Evolutionary conservation across 73 alveolate species (phyloP).

Genomic region (Blepharisma stoltei): DNA sequence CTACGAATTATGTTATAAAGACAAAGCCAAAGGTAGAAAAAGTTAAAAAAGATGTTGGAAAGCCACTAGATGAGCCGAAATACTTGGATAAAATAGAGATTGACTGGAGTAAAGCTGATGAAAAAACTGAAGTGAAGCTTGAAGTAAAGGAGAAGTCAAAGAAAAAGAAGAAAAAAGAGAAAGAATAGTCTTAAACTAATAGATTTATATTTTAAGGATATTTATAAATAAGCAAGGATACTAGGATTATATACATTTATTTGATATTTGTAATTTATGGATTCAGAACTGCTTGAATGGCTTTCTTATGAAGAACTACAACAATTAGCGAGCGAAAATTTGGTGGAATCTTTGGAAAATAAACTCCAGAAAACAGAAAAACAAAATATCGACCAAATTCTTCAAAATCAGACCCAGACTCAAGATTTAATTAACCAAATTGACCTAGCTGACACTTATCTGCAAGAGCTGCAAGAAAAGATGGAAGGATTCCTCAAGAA

Average conservation of each 20-base stretch:
- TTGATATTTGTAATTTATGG: neutral
- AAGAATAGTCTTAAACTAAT: too few relatives aligned
- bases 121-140: too few relatives aligned
- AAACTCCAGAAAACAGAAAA: constrained; percentile 17
- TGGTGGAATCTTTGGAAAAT: neutral
- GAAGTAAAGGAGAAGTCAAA: too few relatives aligned
- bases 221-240: too few relatives aligned
- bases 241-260: too few relatives aligned
- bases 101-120: too few relatives aligned
- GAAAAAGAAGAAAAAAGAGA: too few relatives aligned
- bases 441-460: neutral
- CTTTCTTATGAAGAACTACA: constrained; percentile 9
- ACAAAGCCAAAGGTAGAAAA: neutral
- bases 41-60: neutral
- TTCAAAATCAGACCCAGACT: neutral
- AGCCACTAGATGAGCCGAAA: neutral
- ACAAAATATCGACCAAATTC: constrained; percentile 3
- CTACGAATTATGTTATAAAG: constrained; percentile 25
- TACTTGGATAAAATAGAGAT: neutral
- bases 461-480: neutral
- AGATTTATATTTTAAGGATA: too few relatives aligned
- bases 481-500: neutral
- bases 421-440: constrained; percentile 13
- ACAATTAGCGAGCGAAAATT: constrained; percentile 5
- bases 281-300: constrained; percentile 22